phyloP scores from a whole-genome alignment of 176 grass and related monocot genomes.

The Triticum turgidum region DNA sequence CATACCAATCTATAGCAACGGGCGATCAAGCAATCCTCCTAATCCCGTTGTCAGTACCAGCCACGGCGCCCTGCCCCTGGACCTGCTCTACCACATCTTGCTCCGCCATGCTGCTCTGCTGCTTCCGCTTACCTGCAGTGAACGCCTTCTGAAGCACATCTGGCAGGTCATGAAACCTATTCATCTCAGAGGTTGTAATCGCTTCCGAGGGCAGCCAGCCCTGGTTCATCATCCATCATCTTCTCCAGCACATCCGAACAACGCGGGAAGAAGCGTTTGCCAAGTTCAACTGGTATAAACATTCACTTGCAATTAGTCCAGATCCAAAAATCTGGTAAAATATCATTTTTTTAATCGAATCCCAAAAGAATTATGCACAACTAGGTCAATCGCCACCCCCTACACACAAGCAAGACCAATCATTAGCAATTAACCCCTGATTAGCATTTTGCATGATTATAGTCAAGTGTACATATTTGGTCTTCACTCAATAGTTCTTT shows the following conservation, averaged over 20 bases:
- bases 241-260: slow-evolving; percentile 67
- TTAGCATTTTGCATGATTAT: background rate
- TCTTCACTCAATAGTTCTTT: too few species aligned
- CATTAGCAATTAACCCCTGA: background rate
- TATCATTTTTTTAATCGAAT: background rate
- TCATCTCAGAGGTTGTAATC: slow-evolving; percentile 44
- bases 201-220: slow-evolving; percentile 2
- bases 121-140: background rate
- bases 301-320: slow-evolving; percentile 26
- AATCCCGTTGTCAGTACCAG: too few species aligned
- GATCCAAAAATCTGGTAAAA: background rate
- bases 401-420: background rate
- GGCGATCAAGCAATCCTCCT: too few species aligned
- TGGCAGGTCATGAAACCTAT: slow-evolving; percentile 21
- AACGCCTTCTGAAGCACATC: slow-evolving; percentile 45
- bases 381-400: background rate
- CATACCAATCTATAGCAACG: too few species aligned
- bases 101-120: too few species aligned
- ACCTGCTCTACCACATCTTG: too few species aligned
- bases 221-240: slow-evolving; percentile 63
- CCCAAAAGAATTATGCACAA: background rate
- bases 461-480: background rate
- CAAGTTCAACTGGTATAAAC: slow-evolving; percentile 67
- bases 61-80: too few species aligned
- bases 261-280: slow-evolving; percentile 67